Percentiles rank a stretch among this genome's conserved stretches.
phyloP scores from a whole-genome alignment of 1,284 basidiomycete species.

The Moesziomyces sp. region DNA sequence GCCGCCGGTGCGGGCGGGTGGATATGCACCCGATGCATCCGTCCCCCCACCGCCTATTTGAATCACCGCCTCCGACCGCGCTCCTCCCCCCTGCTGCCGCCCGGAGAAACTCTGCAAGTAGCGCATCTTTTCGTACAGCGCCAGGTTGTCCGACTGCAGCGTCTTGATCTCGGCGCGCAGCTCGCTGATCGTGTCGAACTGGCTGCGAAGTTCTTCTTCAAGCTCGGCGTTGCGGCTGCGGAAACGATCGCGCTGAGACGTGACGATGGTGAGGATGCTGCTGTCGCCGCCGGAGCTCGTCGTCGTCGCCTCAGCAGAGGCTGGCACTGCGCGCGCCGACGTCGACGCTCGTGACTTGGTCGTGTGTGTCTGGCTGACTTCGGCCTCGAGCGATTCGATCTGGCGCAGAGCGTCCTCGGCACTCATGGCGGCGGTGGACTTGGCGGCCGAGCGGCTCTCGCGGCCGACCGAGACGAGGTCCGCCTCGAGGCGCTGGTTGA shows the following conservation, averaged over 20 bases:
- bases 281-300: slow-evolving; percentile 12
- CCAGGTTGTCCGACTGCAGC: slow-evolving; percentile 61
- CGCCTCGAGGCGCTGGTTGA: slow-evolving; percentile 90
- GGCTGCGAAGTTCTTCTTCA: slow-evolving; percentile 93
- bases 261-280: slow-evolving; percentile 77
- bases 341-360: background rate
- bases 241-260: slow-evolving; percentile 94
- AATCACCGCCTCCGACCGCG: slow-evolving; percentile 19
- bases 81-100: slow-evolving; percentile 45
- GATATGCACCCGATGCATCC: slow-evolving; percentile 31
- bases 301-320: background rate
- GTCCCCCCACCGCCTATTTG: slow-evolving; percentile 17
- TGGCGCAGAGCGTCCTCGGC: slow-evolving; percentile 39
- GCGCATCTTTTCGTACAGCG: slow-evolving; percentile 64
- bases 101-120: slow-evolving; percentile 55
- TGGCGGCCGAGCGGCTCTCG: slow-evolving; percentile 7
- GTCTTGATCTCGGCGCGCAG: slow-evolving; percentile 60
- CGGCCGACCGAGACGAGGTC: slow-evolving; percentile 74
- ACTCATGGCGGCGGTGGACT: slow-evolving; percentile 17
- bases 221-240: slow-evolving; percentile 93
- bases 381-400: slow-evolving; percentile 39
- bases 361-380: slow-evolving; percentile 5
- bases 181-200: slow-evolving; percentile 91
- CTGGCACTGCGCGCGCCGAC: slow-evolving; percentile 7
- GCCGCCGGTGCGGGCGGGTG: slow-evolving; percentile 67